Conservation (phyloP, 768 basidiomycete species). For the Amanita fuliginea region DNA sequence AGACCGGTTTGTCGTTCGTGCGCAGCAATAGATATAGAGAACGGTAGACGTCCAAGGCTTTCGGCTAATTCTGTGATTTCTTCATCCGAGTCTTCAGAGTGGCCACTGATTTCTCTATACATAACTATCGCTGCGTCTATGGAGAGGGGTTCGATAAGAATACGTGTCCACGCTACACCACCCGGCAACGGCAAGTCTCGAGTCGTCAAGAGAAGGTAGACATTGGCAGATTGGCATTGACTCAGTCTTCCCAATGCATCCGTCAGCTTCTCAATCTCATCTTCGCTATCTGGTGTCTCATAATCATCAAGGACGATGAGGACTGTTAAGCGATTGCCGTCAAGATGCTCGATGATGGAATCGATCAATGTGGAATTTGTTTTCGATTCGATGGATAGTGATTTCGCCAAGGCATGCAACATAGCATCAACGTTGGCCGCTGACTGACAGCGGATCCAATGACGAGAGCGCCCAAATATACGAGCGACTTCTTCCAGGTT, state of each 20-base stretch:
- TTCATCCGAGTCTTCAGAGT: background rate
- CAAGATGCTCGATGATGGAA: background rate
- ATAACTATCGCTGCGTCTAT: background rate
- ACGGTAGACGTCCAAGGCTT: background rate
- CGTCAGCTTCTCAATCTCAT: background rate
- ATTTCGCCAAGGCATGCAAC: background rate
- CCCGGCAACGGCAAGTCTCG: background rate
- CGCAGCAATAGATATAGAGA: background rate
- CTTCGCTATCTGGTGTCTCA: background rate
- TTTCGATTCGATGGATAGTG: background rate
- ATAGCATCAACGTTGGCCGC: background rate
- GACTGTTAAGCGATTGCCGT: background rate
- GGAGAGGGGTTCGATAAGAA: background rate
- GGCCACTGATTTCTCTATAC: background rate
- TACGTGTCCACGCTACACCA: background rate
- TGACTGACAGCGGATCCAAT: background rate
- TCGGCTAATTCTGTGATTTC: background rate
- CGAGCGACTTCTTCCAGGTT: background rate
- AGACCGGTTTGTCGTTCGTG: background rate
- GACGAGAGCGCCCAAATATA: background rate
- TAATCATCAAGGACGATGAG: background rate
- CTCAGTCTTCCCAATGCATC: background rate
- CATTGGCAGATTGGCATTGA: background rate
- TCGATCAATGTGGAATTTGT: background rate
- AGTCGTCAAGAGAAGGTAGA: background rate